Evolutionary conservation across 129 eudicot genomes (phyloP), one percentile per base, ranked within the genome.

Genomic region (Chrysanthemum makinoi): DNA sequence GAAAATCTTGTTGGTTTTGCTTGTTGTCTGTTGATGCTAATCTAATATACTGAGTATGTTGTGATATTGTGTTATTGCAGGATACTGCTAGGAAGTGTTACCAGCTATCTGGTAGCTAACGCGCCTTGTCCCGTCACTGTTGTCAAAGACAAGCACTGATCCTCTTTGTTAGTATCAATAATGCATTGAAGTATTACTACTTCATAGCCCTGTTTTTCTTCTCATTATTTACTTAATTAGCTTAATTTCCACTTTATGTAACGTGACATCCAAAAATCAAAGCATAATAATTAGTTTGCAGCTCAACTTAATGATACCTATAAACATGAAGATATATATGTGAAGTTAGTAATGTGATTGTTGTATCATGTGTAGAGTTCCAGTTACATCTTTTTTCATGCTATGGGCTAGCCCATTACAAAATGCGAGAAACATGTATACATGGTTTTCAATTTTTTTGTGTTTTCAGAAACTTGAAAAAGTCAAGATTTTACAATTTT

Each of bases 81-180:
- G 86, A 80, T 88, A 54, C 78, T 88, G 14, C 18, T 94, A 81
- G 98, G 98, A 30, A 89, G 96, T 62, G 98, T 94, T 56, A 90
- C 95, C 1, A 84, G 82, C 79, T 87, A 85, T 73, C 83, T 94
- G 84, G 64, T 89, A 15, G 60, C 84, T 5, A 73, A 75, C 60
- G 95, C 98, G 44, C 52, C 81, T 33, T 87, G 96, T 81, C 95
- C 98, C 2, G 89, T 94, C 16, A 89, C 96, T 53, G 64, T 94
- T 7, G 96, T 94, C 68, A 94, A 94, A 81, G 95, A 89, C 74
- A 86, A 91, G 75, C 51, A 83, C 46, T 86, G 75, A 86, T 58
- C 24, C 19, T 54, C 35, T 57, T 13, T 13, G 7, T n/a, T 24
- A 15, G 17, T 19, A 48, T 35, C 70, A 66, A 79, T 79, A 62